A percentile compares a stretch with the other conserved stretches of the same genome.
Conservation (phyloP, 2,329 filamentous ascomycete species). For the Apiospora hydei region DNA sequence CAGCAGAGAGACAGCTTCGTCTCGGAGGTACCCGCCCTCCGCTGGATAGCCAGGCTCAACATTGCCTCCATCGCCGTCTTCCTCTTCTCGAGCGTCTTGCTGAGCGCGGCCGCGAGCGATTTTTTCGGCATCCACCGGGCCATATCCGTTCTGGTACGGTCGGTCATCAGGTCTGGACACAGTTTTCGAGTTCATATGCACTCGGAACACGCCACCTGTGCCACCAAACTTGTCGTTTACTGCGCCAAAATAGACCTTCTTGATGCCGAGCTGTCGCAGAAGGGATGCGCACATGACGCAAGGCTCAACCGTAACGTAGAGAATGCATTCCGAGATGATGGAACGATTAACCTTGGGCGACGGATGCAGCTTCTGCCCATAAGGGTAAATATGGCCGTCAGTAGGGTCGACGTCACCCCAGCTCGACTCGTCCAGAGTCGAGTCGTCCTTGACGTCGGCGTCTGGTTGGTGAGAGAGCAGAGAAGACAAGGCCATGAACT, state of each 20-base stretch:
- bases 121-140: constrained; percentile 36
- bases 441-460: constrained; percentile 36
- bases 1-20: constrained; percentile 91
- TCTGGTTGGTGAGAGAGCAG: constrained; percentile 53
- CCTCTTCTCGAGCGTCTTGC: constrained; percentile 43
- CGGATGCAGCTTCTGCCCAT: constrained; percentile 65
- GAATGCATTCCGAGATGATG: constrained; percentile 73
- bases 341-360: constrained; percentile 66
- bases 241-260: constrained; percentile 92
- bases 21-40: constrained; percentile 85
- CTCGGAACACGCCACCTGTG: constrained; percentile 88
- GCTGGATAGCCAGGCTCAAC: constrained; percentile 83
- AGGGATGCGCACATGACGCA: constrained; percentile 99
- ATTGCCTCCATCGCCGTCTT: constrained; percentile 65
- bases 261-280: constrained; percentile 85
- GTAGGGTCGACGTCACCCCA: constrained; percentile 61
- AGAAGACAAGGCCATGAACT: constrained; percentile 83
- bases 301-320: constrained; percentile 98
- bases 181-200: constrained; percentile 71
- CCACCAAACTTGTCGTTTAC: constrained; percentile 97
- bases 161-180: constrained; percentile 37
- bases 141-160: constrained; percentile 43
- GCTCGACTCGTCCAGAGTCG: constrained; percentile 47
- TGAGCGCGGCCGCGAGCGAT: constrained; percentile 49
- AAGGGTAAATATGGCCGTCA: constrained; percentile 65